These are phyloP conservation scores for Osmanthus fragrans DNA, from an alignment of 257 asterid genomes.

Conservation along the genomic window DNA sequence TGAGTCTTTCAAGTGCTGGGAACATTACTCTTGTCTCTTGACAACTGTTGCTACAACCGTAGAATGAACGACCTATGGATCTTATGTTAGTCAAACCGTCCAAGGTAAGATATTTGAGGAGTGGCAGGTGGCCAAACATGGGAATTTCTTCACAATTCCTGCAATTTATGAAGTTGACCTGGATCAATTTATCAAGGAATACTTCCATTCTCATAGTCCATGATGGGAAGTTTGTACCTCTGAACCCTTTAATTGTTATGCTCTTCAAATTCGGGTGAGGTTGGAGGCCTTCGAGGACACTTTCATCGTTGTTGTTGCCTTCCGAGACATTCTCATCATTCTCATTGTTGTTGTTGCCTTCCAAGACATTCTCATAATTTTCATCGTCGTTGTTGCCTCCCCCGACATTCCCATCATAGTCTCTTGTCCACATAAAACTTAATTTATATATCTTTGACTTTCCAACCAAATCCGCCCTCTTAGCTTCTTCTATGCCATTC, in stretches of 20 bases:
- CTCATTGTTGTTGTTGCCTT: too few species aligned
- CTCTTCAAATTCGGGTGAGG: conserved; percentile 28
- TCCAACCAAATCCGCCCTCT: not conserved
- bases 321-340: not conserved
- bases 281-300: conserved; percentile 35
- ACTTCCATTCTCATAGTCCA: conserved; percentile 26
- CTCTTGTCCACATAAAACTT: not conserved
- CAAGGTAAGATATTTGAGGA: conserved; percentile 14
- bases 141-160: conserved; percentile 25
- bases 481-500: conserved; percentile 19
- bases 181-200: not conserved
- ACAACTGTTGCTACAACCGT: not conserved
- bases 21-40: conserved; percentile 4
- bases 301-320: not conserved
- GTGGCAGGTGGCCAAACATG: conserved; percentile 30
- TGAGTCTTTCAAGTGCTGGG: conserved; percentile 22
- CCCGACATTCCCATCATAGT: too few species aligned
- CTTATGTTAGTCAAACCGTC: not conserved
- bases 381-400: too few species aligned
- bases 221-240: conserved; percentile 20
- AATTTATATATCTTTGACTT: conserved; percentile 11
- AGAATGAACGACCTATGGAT: conserved; percentile 25
- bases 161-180: not conserved
- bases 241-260: not conserved
- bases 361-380: too few species aligned